A percentile compares a stretch with the other conserved stretches of the same genome.
These are phyloP conservation scores for Astraeus odoratus DNA, from an alignment of 768 basidiomycete genomes.

Conservation along the genomic window DNA sequence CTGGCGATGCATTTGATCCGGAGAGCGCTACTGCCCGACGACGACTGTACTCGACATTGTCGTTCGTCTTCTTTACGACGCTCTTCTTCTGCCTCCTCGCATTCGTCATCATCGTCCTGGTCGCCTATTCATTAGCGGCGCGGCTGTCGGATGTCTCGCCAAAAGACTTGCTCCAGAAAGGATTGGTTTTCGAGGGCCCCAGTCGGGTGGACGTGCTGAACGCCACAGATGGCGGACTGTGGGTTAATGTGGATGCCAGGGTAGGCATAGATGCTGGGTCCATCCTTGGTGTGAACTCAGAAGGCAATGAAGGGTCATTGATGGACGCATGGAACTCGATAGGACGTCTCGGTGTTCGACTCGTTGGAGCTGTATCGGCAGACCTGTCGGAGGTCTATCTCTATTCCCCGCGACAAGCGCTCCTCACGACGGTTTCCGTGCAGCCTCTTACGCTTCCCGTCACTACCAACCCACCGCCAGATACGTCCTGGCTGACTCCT, in stretches of 20 bases:
- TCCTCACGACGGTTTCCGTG: constrained; percentile 42
- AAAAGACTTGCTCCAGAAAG: constrained; percentile 50
- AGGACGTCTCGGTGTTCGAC: constrained; percentile 60
- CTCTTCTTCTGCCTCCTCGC: constrained; percentile 42
- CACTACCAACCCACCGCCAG: constrained; percentile 28
- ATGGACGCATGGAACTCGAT: constrained; percentile 54
- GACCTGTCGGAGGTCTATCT: constrained; percentile 46
- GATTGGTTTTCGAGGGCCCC: constrained; percentile 53
- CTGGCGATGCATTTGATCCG: constrained; percentile 16
- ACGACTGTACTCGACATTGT: constrained; percentile 28
- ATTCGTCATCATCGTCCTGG: constrained; percentile 38
- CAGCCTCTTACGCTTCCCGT: constrained; percentile 52
- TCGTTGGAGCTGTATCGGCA: constrained; percentile 50
- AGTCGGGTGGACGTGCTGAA: constrained; percentile 57
- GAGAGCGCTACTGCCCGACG: constrained; percentile 18
- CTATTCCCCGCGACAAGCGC: constrained; percentile 30
- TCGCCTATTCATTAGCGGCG: constrained; percentile 64
- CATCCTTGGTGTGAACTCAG: constrained; percentile 47
- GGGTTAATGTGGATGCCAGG: constrained; percentile 49
- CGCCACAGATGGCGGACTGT: constrained; percentile 53
- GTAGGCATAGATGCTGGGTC: constrained; percentile 65
- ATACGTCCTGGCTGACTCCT: constrained; percentile 51
- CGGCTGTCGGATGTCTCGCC: constrained; percentile 46
- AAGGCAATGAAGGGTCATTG: constrained; percentile 37
- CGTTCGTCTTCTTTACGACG: constrained; percentile 51